phyloP scores from a whole-genome alignment of 345 rosid species.

The Durio zibethinus region DNA sequence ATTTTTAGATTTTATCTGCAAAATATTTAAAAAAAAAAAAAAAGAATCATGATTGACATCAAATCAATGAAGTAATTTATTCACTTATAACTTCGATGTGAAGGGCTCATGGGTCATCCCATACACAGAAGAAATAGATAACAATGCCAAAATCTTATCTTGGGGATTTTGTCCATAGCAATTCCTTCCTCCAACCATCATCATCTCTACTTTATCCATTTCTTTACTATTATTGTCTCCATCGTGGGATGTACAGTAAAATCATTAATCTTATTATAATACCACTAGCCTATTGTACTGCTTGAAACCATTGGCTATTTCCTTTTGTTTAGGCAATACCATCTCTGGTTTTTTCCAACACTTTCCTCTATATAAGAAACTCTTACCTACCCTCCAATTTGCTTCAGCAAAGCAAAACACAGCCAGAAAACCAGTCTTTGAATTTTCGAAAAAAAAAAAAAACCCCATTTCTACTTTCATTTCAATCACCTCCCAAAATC shows the following conservation, averaged over 20 bases:
- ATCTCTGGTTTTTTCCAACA: background rate
- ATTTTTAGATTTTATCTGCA: too few relatives aligned
- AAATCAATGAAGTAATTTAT: background rate
- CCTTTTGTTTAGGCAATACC: background rate
- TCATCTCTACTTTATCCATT: background rate
- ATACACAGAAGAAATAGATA: background rate
- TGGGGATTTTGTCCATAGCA: background rate
- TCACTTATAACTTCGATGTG: background rate
- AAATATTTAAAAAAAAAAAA: too few relatives aligned
- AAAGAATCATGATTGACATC: too few relatives aligned
- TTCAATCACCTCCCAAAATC: background rate
- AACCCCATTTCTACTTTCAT: background rate
- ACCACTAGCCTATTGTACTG: background rate
- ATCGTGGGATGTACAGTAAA: background rate
- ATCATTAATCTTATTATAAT: background rate
- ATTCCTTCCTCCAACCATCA: background rate
- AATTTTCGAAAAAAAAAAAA: too few relatives aligned
- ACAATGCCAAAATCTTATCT: background rate
- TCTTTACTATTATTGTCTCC: background rate
- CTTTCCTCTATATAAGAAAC: conserved; percentile 3
- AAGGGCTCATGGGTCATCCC: background rate
- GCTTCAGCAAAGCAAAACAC: background rate
- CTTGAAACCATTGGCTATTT: background rate
- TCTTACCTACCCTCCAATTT: background rate
- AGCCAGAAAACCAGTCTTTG: background rate